Percentiles rank a stretch among this genome's conserved stretches.
phyloP scores from a whole-genome alignment of 2,329 filamentous ascomycete species.

The Didymellaceae sp. region DNA sequence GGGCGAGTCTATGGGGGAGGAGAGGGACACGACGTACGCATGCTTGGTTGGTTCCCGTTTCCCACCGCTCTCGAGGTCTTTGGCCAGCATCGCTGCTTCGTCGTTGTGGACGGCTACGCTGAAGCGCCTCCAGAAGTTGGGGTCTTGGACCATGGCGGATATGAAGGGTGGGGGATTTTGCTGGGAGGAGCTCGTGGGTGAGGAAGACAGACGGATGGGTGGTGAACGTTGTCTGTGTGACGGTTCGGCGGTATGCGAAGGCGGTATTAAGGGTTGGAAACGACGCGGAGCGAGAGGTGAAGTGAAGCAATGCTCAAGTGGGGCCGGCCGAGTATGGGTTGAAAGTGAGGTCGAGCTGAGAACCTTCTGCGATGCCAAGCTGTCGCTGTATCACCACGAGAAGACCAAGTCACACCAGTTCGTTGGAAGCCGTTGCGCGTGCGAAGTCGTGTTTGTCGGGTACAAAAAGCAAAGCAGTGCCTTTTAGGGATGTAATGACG shows the following conservation, averaged over 20 bases:
- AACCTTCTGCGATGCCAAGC: constrained; percentile 4
- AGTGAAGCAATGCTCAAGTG: constrained; percentile 11
- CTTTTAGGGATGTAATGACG: constrained; percentile 4
- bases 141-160: constrained; percentile 61
- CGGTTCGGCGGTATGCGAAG: neutral
- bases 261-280: neutral
- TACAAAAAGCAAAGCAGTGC: neutral
- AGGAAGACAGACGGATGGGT: too few species aligned
- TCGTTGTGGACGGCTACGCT: constrained; percentile 63
- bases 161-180: neutral
- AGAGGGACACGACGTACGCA: constrained; percentile 45
- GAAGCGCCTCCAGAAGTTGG: constrained; percentile 67
- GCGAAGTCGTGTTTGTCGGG: constrained; percentile 9
- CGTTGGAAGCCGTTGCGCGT: neutral
- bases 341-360: constrained; percentile 5
- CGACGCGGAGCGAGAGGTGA: constrained; percentile 2
- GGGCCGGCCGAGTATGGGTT: constrained; percentile 8
- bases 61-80: constrained; percentile 13
- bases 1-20: constrained; percentile 19
- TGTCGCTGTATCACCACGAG: constrained; percentile 12
- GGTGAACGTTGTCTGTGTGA: neutral
- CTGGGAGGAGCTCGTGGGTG: neutral
- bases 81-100: constrained; percentile 51
- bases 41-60: constrained; percentile 43
- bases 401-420: constrained; percentile 1